Conservation (phyloP, 129 eudicot species). For the Helianthus tuberosus region DNA sequence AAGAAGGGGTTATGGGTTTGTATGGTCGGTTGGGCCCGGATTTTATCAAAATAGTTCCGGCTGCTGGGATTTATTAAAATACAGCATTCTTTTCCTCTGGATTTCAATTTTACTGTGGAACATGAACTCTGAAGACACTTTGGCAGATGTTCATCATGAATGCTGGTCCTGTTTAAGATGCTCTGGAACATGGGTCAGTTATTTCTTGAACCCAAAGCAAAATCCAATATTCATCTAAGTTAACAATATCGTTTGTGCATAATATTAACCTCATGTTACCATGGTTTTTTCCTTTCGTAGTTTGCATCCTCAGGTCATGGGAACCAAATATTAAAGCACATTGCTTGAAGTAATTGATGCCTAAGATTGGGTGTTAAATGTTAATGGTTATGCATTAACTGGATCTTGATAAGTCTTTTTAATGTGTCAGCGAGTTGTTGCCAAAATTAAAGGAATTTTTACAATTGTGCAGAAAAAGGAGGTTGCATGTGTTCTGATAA, state of each 20-base stretch:
- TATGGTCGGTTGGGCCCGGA: too few relatives aligned
- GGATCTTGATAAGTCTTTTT: slow-evolving; percentile 11
- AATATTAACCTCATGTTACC: neutral
- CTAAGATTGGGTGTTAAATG: neutral
- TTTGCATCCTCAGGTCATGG: slow-evolving; percentile 61
- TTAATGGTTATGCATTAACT: slow-evolving; percentile 15
- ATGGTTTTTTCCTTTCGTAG: neutral
- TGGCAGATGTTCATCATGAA: slow-evolving; percentile 73
- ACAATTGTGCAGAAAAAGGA: slow-evolving; percentile 66
- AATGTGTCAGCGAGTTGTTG: slow-evolving; percentile 56
- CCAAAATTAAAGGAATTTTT: slow-evolving; percentile 82
- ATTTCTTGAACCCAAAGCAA: slow-evolving; percentile 74
- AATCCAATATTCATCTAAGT: slow-evolving; percentile 75
- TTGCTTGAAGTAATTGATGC: slow-evolving; percentile 82
- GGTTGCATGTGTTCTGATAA: slow-evolving; percentile 80
- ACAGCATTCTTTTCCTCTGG: too few relatives aligned
- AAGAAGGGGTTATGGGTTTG: too few relatives aligned
- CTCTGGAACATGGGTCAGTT: slow-evolving; percentile 67
- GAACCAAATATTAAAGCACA: slow-evolving; percentile 60
- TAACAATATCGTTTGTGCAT: slow-evolving; percentile 3
- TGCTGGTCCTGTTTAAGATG: slow-evolving; percentile 78
- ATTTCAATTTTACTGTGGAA: too few relatives aligned
- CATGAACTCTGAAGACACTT: slow-evolving; percentile 60
- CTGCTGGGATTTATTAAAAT: too few relatives aligned
- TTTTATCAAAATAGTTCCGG: too few relatives aligned